Evolutionary conservation across 2,329 filamentous ascomycete genomes (phyloP), one percentile per base, ranked within the genome.

Genomic region (Geosmithia flava): DNA sequence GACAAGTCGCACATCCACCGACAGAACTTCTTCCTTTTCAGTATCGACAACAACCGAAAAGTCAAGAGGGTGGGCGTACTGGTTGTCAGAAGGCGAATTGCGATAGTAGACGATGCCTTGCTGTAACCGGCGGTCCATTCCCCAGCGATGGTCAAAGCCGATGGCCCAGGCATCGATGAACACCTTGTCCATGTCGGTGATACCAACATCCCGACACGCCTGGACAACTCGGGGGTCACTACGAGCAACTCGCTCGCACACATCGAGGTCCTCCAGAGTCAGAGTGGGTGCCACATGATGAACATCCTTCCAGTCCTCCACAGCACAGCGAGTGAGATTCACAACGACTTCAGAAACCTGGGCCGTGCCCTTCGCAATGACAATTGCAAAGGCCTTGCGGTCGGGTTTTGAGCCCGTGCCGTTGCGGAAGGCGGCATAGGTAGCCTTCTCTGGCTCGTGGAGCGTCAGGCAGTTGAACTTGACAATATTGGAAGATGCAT

Each of bases 111-210:
- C 86, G 27, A 91, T 68, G 13, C 84, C 86, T 67, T 91, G 86
- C 65, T 91, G 86, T 8, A 90, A 74, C 49, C 86, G 77, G 39
- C 85, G 72, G 49, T 73, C 71, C 49, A 70, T 85, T 46, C 85
- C 85, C 62, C 87, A 90, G 45, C 86, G 80, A 60, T 86, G 78
- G 56, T 91, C 86, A 53, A 86, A 85, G 30, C 86, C 86, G 63
- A 91, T 89, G 1, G 86, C 88, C 86, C 86, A 91, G 42, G 83
- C 85, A 62, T 91, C 86, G 61, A 86, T 84, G 64, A 85, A 90
- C 37, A 91, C 83, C 65, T 89, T 88, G 63, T 85, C 68, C 86
- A 91, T 91, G 55, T 90, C 84, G 55, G 80, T 72, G 52, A 91
- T 87, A 20, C 86, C 85, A 53, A 87, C 68, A 33, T 89, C 77